These are phyloP conservation scores for Pseudogymnoascus sp. DNA, from an alignment of 2,329 filamentous ascomycete species.

Conservation along the genomic window DNA sequence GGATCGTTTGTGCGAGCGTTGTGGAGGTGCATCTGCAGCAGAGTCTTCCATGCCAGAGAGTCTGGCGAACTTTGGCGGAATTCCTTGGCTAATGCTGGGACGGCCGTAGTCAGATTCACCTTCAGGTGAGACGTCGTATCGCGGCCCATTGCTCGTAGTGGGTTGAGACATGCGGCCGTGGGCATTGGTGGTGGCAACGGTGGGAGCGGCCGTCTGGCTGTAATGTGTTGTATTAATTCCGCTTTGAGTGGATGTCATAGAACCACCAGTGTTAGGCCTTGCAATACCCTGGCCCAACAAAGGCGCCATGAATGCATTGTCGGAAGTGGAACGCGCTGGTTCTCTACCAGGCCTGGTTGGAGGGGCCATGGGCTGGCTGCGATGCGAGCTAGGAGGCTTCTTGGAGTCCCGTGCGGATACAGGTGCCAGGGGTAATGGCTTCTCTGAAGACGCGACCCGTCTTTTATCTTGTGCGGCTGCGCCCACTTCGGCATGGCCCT, in stretches of 20 bases:
- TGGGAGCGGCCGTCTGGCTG: conserved; percentile 78
- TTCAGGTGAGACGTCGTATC: conserved; percentile 65
- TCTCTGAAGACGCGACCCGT: conserved; percentile 42
- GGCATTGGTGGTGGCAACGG: conserved; percentile 80
- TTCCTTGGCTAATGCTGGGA: conserved; percentile 46
- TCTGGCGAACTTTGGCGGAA: conserved; percentile 51
- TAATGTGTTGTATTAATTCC: conserved; percentile 47
- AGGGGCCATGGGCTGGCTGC: conserved; percentile 37
- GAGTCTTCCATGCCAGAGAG: conserved; percentile 48
- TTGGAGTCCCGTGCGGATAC: conserved; percentile 40
- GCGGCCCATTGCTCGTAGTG: conserved; percentile 48
- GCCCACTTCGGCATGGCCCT: conserved; percentile 42
- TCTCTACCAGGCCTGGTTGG: conserved; percentile 42
- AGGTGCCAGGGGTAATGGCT: conserved; percentile 50
- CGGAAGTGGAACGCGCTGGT: conserved; percentile 46
- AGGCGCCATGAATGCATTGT: conserved; percentile 46
- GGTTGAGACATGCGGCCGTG: conserved; percentile 87
- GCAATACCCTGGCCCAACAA: conserved; percentile 40
- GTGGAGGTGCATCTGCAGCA: not conserved
- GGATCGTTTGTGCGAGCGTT: conserved; percentile 54
- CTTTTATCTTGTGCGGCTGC: conserved; percentile 23
- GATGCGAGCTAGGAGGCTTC: conserved; percentile 25
- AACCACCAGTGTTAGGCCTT: conserved; percentile 75
- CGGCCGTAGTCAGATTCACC: conserved; percentile 52
- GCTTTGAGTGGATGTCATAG: conserved; percentile 58